Evolutionary conservation across 208 protist species (phyloP).

Genomic region (Trypanosoma congolense): DNA sequence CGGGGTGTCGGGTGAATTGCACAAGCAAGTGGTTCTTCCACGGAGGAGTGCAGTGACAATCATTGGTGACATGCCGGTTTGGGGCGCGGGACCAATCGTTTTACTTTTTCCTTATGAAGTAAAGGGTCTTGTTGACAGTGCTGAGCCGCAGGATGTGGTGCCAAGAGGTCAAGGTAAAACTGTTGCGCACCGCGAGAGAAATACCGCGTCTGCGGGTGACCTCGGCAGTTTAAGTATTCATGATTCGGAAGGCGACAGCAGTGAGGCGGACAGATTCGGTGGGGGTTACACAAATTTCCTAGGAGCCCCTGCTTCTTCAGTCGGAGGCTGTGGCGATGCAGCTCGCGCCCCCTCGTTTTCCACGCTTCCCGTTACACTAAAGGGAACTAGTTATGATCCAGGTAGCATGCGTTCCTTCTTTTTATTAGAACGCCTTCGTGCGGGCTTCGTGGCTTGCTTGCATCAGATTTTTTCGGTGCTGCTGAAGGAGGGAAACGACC

Average conservation of each 20-base stretch:
- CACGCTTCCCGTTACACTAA: neutral
- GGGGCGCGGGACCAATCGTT: conserved; percentile 50
- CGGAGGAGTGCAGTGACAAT: conserved; percentile 29
- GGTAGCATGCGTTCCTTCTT: conserved; percentile 9
- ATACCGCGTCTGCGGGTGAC: neutral
- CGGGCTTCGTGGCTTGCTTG: conserved; percentile 38
- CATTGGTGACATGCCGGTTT: conserved; percentile 28
- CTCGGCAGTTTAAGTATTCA: neutral
- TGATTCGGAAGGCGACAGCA: neutral
- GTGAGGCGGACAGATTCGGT: neutral
- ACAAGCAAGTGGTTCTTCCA: conserved; percentile 57
- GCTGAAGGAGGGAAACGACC: conserved; percentile 48
- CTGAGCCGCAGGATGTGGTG: too few relatives aligned
- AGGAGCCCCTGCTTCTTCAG: neutral
- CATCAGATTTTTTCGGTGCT: conserved; percentile 39
- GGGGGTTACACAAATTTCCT: neutral
- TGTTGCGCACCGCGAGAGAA: too few relatives aligned
- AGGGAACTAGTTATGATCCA: neutral
- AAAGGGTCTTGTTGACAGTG: neutral
- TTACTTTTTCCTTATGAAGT: conserved; percentile 31
- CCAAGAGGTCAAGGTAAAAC: too few relatives aligned
- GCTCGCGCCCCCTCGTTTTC: neutral
- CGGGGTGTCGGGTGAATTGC: conserved; percentile 47
- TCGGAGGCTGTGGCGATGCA: neutral
- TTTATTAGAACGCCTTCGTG: conserved; percentile 25